phyloP scores from a whole-genome alignment of 2,329 filamentous ascomycete species.

The Truncatella angustata region DNA sequence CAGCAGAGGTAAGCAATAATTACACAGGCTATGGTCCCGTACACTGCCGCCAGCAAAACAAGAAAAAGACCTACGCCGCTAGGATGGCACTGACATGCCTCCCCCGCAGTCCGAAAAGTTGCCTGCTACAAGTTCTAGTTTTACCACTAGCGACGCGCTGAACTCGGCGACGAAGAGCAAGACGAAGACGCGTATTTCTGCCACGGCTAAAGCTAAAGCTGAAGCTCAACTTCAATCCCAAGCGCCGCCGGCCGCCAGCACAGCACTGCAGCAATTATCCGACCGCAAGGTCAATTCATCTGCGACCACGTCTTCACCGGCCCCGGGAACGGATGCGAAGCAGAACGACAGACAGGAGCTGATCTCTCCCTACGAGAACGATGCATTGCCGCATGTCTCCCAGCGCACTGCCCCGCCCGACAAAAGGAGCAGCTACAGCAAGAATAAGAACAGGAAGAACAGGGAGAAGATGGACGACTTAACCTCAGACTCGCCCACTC shows the following conservation, averaged over 20 bases:
- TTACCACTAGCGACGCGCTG: slow-evolving; percentile 6
- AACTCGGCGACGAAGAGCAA: not conserved
- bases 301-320: slow-evolving; percentile 3
- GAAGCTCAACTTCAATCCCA: no score
- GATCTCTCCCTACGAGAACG: slow-evolving; percentile 14
- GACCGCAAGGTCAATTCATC: slow-evolving; percentile 11
- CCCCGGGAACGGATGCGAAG: slow-evolving; percentile 5
- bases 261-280: no score
- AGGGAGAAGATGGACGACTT: slow-evolving; percentile 38
- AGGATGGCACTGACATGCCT: not conserved
- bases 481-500: slow-evolving; percentile 53
- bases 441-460: no score
- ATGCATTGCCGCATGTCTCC: slow-evolving; percentile 15
- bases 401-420: slow-evolving; percentile 4
- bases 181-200: slow-evolving; percentile 14
- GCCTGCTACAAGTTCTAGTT: not conserved
- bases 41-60: no score
- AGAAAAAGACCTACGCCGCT: no score
- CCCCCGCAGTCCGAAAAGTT: not conserved
- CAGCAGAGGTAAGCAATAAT: no score
- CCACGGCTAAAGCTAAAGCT: slow-evolving; percentile 5
- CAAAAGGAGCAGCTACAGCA: slow-evolving; percentile 20
- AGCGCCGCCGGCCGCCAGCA: no score
- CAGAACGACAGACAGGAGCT: slow-evolving; percentile 8
- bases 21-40: no score